A percentile compares a stretch with the other conserved stretches of the same genome.
Conservation (phyloP, 176 grass and related monocot genomes). For the Aegilops longissima region DNA sequence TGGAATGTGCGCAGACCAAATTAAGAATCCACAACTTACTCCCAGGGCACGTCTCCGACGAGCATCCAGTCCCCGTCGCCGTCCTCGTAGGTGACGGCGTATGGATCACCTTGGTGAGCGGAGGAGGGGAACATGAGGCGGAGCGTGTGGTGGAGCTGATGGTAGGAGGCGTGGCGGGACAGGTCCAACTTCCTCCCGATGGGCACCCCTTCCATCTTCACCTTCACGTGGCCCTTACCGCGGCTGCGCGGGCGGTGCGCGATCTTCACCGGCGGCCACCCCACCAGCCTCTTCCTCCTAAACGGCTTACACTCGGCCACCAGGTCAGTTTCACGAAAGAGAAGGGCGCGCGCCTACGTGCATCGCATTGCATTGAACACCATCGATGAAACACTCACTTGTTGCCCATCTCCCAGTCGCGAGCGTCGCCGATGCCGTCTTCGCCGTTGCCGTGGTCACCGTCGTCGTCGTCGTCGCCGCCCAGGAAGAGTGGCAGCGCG, state of each 20-base stretch:
- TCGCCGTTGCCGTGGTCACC: neutral
- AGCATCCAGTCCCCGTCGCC: too few relatives aligned
- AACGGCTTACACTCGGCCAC: neutral
- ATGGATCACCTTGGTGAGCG: too few relatives aligned
- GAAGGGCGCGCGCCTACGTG: neutral
- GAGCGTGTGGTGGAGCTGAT: too few relatives aligned
- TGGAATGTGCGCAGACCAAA: too few relatives aligned
- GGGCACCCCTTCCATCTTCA: conserved; percentile 74
- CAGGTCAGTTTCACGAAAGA: neutral
- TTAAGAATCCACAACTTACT: too few relatives aligned
- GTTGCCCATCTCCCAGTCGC: neutral
- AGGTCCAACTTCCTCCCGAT: conserved; percentile 86
- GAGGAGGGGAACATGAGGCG: too few relatives aligned
- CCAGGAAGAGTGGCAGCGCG: conserved; percentile 42
- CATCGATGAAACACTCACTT: conserved; percentile 24
- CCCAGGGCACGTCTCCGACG: too few relatives aligned
- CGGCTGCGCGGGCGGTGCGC: neutral
- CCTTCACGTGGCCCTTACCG: conserved; percentile 57
- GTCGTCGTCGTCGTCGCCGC: neutral
- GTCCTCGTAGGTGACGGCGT: too few relatives aligned
- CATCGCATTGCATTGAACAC: neutral
- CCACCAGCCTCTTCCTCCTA: conserved; percentile 49
- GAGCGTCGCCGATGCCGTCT: neutral
- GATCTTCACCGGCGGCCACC: conserved; percentile 84
- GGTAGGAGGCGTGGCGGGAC: conserved; percentile 27